These are phyloP conservation scores for Ceratobasidium sp. DNA, from an alignment of 1,284 basidiomycete species.

Conservation along the genomic window DNA sequence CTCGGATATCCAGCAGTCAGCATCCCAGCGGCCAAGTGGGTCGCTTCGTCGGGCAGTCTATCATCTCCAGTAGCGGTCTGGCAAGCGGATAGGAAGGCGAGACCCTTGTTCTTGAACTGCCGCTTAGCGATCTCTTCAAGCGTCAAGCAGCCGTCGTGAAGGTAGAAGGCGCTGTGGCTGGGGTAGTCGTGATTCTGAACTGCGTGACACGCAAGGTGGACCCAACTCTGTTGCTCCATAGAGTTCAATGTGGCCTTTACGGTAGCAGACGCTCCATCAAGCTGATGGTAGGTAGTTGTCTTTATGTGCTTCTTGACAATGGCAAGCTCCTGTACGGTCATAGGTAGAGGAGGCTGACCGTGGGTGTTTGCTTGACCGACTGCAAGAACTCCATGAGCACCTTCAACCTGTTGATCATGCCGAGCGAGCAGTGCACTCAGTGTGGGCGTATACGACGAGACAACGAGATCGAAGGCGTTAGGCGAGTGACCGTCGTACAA, in stretches of 20 bases:
- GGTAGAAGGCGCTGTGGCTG: conserved; percentile 25
- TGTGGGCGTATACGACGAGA: conserved; percentile 23
- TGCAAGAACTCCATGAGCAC: conserved; percentile 11
- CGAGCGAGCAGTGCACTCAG: conserved; percentile 3
- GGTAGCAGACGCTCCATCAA: conserved; percentile 12
- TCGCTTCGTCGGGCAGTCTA: too few species aligned
- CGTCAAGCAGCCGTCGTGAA: conserved; percentile 34
- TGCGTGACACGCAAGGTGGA: conserved; percentile 46
- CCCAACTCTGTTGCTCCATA: conserved; percentile 33
- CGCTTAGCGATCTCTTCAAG: conserved; percentile 28
- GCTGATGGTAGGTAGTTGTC: not conserved
- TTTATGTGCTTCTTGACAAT: conserved; percentile 1
- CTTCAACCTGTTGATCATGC: not conserved
- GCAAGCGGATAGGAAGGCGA: too few species aligned
- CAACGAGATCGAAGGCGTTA: not conserved
- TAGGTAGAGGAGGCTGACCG: not conserved
- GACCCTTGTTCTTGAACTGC: too few species aligned
- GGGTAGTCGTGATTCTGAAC: conserved; percentile 25
- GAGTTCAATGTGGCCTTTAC: not conserved
- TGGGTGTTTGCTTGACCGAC: conserved; percentile 35
- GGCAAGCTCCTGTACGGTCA: conserved; percentile 29
- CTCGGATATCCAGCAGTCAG: too few species aligned
- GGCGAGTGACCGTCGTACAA: not conserved
- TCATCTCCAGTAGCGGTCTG: too few species aligned
- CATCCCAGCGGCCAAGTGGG: too few species aligned